Conservation (phyloP, 176 grass and related monocot species). For the Echinochloa phyllopogon region DNA sequence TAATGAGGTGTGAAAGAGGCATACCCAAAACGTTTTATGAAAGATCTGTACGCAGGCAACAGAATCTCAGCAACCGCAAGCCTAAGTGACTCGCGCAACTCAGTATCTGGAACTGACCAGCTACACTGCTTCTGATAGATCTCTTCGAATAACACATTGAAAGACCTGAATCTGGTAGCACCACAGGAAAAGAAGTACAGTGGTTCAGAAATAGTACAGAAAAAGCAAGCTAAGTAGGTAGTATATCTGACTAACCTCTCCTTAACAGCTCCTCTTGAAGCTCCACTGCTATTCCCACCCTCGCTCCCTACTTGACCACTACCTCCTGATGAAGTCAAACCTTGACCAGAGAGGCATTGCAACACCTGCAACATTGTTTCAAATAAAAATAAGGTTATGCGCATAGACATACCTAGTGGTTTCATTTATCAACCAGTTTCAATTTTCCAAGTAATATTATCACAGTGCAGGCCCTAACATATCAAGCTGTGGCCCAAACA, state of each 20-base stretch:
- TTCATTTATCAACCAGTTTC: background rate
- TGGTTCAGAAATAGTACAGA: constrained; percentile 13
- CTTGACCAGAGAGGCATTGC: constrained; percentile 76
- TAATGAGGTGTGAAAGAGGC: constrained; percentile 27
- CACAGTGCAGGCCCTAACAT: constrained; percentile 1
- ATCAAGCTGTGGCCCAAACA: background rate
- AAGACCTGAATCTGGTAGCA: constrained; percentile 81
- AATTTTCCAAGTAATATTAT: constrained; percentile 14
- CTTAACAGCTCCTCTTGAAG: constrained; percentile 80
- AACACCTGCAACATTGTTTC: constrained; percentile 57
- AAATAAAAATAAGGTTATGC: constrained; percentile 23
- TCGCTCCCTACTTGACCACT: constrained; percentile 67
- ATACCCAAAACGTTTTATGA: constrained; percentile 92
- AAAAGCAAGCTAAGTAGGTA: background rate
- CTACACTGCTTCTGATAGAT: constrained; percentile 87
- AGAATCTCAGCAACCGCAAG: constrained; percentile 92
- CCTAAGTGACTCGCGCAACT: constrained; percentile 78
- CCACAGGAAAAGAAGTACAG: background rate
- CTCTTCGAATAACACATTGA: constrained; percentile 87
- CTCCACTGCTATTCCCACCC: constrained; percentile 72
- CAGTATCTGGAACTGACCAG: constrained; percentile 91
- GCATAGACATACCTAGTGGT: background rate
- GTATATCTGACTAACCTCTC: constrained; percentile 61
- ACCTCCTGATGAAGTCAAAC: constrained; percentile 76
- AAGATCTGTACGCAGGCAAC: constrained; percentile 90